phyloP scores from a whole-genome alignment of 202 grass and related monocot genomes.

The Schoenoplectus triqueter region DNA sequence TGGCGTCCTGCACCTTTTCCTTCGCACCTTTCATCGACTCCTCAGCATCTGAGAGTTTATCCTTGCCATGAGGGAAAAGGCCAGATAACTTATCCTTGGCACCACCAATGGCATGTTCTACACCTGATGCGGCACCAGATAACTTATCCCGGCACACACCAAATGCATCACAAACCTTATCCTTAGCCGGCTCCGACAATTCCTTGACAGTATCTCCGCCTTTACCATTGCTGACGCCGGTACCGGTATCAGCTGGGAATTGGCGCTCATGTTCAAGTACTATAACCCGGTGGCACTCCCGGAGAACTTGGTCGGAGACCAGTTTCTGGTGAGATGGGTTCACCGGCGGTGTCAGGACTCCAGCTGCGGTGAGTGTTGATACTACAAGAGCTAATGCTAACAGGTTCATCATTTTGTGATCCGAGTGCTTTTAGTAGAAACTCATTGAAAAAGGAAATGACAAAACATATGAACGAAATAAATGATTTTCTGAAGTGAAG shows the following conservation, averaged over 20 bases:
- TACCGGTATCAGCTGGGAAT: conserved; percentile 32
- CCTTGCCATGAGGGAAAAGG: conserved; percentile 58
- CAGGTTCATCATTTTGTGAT: conserved; percentile 73
- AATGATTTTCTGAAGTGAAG: background rate
- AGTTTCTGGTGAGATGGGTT: conserved; percentile 28
- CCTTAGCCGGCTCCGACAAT: background rate
- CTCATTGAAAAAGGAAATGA: background rate
- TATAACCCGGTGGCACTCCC: conserved; percentile 66
- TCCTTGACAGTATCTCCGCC: conserved; percentile 21
- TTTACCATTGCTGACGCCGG: background rate
- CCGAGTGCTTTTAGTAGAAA: background rate
- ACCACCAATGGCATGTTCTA: conserved; percentile 30
- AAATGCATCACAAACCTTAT: conserved; percentile 10
- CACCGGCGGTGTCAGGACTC: conserved; percentile 52
- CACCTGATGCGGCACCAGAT: conserved; percentile 35
- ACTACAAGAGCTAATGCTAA: conserved; percentile 61
- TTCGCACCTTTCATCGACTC: conserved; percentile 33
- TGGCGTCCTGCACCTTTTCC: conserved; percentile 30
- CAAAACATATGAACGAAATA: background rate
- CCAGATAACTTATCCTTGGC: conserved; percentile 51
- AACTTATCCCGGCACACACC: conserved; percentile 29
- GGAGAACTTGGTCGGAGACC: conserved; percentile 41
- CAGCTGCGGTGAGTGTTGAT: conserved; percentile 62
- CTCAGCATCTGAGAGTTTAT: conserved; percentile 44
- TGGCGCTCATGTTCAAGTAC: conserved; percentile 87